These are phyloP conservation scores for Haematococcus lacustris DNA, from an alignment of 139 green algal genomes.

Conservation along the genomic window DNA sequence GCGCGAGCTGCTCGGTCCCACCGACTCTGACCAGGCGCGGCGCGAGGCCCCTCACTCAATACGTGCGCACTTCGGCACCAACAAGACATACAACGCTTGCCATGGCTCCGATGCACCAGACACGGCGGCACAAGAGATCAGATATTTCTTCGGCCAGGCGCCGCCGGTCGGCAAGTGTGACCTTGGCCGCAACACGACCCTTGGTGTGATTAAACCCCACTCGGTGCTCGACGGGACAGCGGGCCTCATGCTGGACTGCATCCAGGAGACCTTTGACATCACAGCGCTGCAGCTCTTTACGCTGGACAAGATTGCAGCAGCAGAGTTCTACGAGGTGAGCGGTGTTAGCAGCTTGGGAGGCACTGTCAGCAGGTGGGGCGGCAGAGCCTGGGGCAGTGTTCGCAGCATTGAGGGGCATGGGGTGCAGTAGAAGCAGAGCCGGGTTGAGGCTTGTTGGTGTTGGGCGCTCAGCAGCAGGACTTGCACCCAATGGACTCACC, in stretches of 20 bases:
- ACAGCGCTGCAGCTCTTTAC: constrained; percentile 52
- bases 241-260: constrained; percentile 32
- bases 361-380: no score
- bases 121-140: constrained; percentile 48
- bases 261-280: constrained; percentile 47
- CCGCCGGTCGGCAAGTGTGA: constrained; percentile 27
- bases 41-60: constrained; percentile 51
- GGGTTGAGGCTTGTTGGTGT: no score
- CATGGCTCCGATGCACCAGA: constrained; percentile 64
- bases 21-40: constrained; percentile 38
- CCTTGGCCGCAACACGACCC: constrained; percentile 28
- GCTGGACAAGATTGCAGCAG: constrained; percentile 29
- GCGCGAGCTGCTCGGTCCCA: constrained; percentile 39
- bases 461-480: no score
- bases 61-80: constrained; percentile 52
- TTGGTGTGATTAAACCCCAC: constrained; percentile 71
- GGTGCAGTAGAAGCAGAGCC: no score
- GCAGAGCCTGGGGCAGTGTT: no score
- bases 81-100: constrained; percentile 52
- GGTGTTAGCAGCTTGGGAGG: no score
- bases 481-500: no score
- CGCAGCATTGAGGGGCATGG: no score
- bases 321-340: constrained; percentile 43
- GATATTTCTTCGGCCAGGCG: constrained; percentile 60
- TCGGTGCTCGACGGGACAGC: constrained; percentile 42